Conservation (phyloP, 2,329 filamentous ascomycete species). For the Fusarium paranaense region DNA sequence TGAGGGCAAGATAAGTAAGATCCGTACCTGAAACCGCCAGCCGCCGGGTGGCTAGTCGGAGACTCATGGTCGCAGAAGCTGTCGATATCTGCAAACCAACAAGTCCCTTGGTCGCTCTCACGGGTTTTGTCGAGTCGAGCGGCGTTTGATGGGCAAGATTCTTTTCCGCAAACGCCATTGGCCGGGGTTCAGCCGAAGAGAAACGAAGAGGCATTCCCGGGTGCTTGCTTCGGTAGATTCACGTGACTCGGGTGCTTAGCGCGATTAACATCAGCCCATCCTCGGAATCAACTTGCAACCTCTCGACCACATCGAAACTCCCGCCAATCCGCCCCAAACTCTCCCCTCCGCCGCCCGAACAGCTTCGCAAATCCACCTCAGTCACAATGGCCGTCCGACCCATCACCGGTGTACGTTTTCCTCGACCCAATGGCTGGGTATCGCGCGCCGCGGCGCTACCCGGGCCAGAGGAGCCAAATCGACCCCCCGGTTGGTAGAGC, state of each 20-base stretch:
- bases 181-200: constrained; percentile 42
- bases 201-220: constrained; percentile 29
- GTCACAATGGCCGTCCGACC: constrained; percentile 67
- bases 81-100: constrained; percentile 35
- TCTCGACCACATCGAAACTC: constrained; percentile 43
- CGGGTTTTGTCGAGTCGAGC: constrained; percentile 25
- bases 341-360: constrained; percentile 36
- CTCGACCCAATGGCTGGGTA: constrained; percentile 47
- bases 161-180: constrained; percentile 38
- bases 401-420: constrained; percentile 68
- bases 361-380: constrained; percentile 39
- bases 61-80: constrained; percentile 65
- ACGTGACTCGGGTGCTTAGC: constrained; percentile 46
- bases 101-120: constrained; percentile 33
- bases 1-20: neutral
- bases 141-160: constrained; percentile 36
- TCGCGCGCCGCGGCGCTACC: constrained; percentile 8
- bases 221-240: no score
- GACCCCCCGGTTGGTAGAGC: constrained; percentile 22
- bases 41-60: constrained; percentile 72
- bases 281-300: constrained; percentile 43
- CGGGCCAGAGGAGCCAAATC: constrained; percentile 32
- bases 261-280: constrained; percentile 52
- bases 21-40: constrained; percentile 69
- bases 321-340: constrained; percentile 33